A percentile compares a stretch with the other conserved stretches of the same genome.
phyloP scores from a whole-genome alignment of 345 rosid genomes.

The Populus davidiana region DNA sequence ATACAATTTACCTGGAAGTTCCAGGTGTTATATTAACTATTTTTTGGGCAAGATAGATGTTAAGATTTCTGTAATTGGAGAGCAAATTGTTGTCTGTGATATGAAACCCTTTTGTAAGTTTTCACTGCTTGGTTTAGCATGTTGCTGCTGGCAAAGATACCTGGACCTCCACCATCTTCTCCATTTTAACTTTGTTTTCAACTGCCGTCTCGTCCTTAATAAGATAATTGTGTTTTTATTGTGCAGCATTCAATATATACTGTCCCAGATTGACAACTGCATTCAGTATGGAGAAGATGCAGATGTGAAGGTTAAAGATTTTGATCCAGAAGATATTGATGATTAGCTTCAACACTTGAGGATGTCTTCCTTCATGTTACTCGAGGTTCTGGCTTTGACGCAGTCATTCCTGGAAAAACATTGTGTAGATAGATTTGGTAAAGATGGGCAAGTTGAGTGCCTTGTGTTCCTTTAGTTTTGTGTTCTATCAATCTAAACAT shows the following conservation, averaged over 20 bases:
- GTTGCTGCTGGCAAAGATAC: not conserved
- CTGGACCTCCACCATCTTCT: not conserved
- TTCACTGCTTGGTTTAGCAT: too few relatives aligned
- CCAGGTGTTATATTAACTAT: too few relatives aligned
- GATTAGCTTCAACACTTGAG: not conserved
- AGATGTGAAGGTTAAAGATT: constrained; percentile 80
- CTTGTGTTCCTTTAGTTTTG: too few relatives aligned
- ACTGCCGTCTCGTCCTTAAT: not conserved
- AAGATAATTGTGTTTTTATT: constrained; percentile 1
- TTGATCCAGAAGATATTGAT: constrained; percentile 60
- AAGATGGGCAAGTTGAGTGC: too few relatives aligned
- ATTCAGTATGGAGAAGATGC: constrained; percentile 94
- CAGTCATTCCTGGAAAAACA: not conserved
- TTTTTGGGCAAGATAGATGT: too few relatives aligned
- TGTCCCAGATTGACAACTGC: constrained; percentile 74
- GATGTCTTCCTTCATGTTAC: not conserved
- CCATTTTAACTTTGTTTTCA: not conserved
- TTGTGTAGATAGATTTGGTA: too few relatives aligned
- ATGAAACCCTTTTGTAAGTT: too few relatives aligned
- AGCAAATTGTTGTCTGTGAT: too few relatives aligned
- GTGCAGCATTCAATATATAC: constrained; percentile 63
- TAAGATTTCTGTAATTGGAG: too few relatives aligned
- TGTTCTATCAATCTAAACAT: too few relatives aligned
- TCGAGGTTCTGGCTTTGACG: not conserved
- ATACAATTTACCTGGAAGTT: too few relatives aligned